Evolutionary conservation across 176 grass and related monocot species (phyloP).

Genomic region (Elaeis guineensis): DNA sequence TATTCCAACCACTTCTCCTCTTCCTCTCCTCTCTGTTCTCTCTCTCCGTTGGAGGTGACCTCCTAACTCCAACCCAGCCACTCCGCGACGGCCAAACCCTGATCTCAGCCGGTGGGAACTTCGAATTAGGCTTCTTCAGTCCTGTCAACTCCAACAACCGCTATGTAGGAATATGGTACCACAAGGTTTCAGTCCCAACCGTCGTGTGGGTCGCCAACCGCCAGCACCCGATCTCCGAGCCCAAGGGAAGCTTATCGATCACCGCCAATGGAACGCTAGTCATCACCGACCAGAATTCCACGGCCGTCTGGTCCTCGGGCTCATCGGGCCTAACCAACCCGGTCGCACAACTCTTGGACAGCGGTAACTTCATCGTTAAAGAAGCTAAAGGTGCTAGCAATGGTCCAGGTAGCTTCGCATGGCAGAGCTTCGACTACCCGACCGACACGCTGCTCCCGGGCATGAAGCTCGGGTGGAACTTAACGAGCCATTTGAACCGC

Average conservation of each 20-base stretch:
- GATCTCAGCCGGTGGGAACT: constrained; percentile 32
- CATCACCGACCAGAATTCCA: constrained; percentile 19
- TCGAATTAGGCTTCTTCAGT: constrained; percentile 56
- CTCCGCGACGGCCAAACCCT: constrained; percentile 35
- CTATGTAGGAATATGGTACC: constrained; percentile 53
- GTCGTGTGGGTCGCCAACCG: constrained; percentile 61
- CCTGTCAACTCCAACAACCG: constrained; percentile 33
- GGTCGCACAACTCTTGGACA: constrained; percentile 28
- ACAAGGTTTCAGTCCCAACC: constrained; percentile 38
- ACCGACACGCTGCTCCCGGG: constrained; percentile 61
- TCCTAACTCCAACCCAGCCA: constrained; percentile 24
- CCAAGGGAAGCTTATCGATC: constrained; percentile 35
- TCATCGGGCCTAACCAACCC: constrained; percentile 16
- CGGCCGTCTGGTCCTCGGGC: constrained; percentile 30
- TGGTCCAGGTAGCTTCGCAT: constrained; percentile 15
- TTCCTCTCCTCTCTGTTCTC: not conserved
- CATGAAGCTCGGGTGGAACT: constrained; percentile 49
- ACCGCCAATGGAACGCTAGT: constrained; percentile 27
- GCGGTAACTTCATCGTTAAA: constrained; percentile 34
- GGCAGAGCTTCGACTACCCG: constrained; percentile 68
- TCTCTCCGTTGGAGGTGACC: constrained; percentile 22
- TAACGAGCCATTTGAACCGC: constrained; percentile 19
- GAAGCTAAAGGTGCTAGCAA: not conserved
- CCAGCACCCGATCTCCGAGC: constrained; percentile 29
- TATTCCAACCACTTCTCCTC: not conserved